A percentile compares a stretch with the other conserved stretches of the same genome.
Conservation (phyloP, 345 rosid species). For the Geranium rotundifolium region DNA sequence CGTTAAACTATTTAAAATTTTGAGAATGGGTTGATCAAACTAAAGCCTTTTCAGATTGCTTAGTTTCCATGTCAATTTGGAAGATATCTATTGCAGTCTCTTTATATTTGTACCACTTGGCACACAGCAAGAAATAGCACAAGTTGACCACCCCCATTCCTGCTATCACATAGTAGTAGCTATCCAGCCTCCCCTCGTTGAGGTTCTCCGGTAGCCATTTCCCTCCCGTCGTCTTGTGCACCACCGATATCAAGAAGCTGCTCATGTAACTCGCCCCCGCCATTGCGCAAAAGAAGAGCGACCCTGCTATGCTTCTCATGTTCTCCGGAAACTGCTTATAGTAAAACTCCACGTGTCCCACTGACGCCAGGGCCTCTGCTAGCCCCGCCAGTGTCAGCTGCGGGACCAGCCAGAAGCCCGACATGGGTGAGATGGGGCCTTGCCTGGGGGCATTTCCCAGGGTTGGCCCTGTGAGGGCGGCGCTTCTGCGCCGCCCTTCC, state of each 20-base stretch:
- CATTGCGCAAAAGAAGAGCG: constrained; percentile 26
- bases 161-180: constrained; percentile 33
- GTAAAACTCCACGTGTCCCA: constrained; percentile 36
- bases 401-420: constrained; percentile 30
- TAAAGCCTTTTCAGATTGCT: constrained; percentile 2
- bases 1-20: no score
- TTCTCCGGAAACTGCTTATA: constrained; percentile 56
- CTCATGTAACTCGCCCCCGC: constrained; percentile 35
- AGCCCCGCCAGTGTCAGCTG: constrained; percentile 36
- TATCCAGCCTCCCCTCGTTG: constrained; percentile 38
- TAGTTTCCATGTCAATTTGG: constrained; percentile 8
- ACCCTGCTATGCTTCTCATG: constrained; percentile 47
- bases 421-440: constrained; percentile 42
- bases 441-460: constrained; percentile 28
- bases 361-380: constrained; percentile 26
- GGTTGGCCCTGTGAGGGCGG: constrained; percentile 30
- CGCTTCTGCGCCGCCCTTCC: constrained; percentile 25
- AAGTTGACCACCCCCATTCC: constrained; percentile 23
- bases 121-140: constrained; percentile 26
- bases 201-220: constrained; percentile 46
- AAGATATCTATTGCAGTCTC: background rate
- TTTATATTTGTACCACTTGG: constrained; percentile 36
- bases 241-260: constrained; percentile 26
- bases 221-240: constrained; percentile 27
- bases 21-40: constrained; percentile 13